A percentile compares a stretch with the other conserved stretches of the same genome.
Evolutionary conservation across 768 basidiomycete species (phyloP).

Genomic region (Pulveroboletus sp.): DNA sequence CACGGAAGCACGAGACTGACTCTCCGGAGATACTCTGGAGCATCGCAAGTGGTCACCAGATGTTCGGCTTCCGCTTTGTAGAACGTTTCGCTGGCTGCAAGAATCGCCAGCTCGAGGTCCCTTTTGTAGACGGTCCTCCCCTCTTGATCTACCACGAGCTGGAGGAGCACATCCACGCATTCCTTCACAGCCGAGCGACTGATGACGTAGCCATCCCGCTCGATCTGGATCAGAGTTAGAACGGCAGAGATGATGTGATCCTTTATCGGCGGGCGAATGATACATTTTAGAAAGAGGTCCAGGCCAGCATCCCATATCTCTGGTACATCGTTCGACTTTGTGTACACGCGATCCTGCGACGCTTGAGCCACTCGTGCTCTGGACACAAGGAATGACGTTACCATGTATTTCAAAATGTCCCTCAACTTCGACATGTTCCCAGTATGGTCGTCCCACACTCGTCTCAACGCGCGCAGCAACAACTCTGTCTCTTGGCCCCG

Average conservation of each 20-base stretch:
- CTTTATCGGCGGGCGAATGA: constrained; percentile 78
- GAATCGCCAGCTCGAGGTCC: constrained; percentile 78
- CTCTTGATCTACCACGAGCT: constrained; percentile 51
- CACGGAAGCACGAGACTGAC: constrained; percentile 42
- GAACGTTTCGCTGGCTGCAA: constrained; percentile 73
- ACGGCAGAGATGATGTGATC: constrained; percentile 79
- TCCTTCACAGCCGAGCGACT: constrained; percentile 89
- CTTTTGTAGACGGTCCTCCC: constrained; percentile 69
- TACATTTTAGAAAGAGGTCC: constrained; percentile 75
- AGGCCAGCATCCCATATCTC: constrained; percentile 80
- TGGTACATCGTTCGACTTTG: constrained; percentile 67
- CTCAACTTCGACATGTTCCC: constrained; percentile 84
- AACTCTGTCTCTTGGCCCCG: constrained; percentile 80
- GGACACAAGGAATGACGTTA: constrained; percentile 33
- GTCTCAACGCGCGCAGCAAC: constrained; percentile 75
- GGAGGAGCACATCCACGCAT: constrained; percentile 79
- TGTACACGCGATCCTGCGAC: constrained; percentile 85
- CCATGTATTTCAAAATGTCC: constrained; percentile 96
- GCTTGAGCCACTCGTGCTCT: constrained; percentile 12
- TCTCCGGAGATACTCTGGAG: constrained; percentile 73
- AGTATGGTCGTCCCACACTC: constrained; percentile 92
- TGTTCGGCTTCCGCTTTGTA: constrained; percentile 72
- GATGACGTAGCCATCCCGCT: constrained; percentile 87
- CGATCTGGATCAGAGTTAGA: constrained; percentile 81
- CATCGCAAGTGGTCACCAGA: constrained; percentile 70